phyloP scores from a whole-genome alignment of 129 eudicot species.

The Arctium lappa region DNA sequence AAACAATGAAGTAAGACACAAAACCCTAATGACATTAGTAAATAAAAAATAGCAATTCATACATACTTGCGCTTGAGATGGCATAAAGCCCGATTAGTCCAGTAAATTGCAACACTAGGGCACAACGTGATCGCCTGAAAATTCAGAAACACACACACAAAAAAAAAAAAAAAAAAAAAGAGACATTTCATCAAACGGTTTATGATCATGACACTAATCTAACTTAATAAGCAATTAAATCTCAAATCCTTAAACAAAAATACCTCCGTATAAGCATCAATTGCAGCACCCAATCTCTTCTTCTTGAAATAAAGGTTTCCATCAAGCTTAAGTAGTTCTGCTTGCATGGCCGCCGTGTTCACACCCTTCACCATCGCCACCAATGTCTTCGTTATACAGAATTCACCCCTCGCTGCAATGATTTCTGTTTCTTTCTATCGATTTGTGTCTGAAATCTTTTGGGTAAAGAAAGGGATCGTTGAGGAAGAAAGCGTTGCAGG shows the following conservation, averaged over 20 bases:
- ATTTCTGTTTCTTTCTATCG: not conserved
- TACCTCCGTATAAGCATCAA: slow-evolving; percentile 93
- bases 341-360: slow-evolving; percentile 46
- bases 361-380: slow-evolving; percentile 28
- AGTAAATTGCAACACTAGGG: slow-evolving; percentile 80
- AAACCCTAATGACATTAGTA: slow-evolving; percentile 1
- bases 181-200: slow-evolving; percentile 23
- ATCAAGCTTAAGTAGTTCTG: slow-evolving; percentile 69
- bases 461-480: not conserved
- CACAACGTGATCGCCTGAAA: slow-evolving; percentile 85
- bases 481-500: not conserved
- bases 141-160: not conserved
- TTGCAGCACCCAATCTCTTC: slow-evolving; percentile 74
- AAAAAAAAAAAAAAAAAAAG: not conserved
- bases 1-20: not conserved
- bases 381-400: not conserved
- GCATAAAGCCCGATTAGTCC: slow-evolving; percentile 89
- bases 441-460: not conserved
- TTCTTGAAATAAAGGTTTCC: slow-evolving; percentile 66
- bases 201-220: not conserved
- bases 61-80: slow-evolving; percentile 76
- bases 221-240: not conserved
- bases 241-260: not conserved
- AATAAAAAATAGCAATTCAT: not conserved
- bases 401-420: not conserved